Evolutionary conservation across 257 asterid genomes (phyloP).

Genomic region (Sherardia arvensis): DNA sequence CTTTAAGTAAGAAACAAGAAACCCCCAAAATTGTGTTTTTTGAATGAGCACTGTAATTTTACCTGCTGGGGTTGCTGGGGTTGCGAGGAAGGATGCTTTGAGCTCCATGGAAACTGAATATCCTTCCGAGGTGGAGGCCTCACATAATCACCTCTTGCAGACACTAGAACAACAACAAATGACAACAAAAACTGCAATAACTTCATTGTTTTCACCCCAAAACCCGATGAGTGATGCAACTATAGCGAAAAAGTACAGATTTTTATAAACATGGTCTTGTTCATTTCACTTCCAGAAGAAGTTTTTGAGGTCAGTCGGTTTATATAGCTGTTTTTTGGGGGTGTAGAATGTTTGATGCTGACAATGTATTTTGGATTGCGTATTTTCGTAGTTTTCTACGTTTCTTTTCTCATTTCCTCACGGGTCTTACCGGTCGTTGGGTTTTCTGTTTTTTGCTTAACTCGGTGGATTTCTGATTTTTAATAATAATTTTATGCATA

Average conservation of each 20-base stretch:
- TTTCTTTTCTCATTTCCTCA: neutral
- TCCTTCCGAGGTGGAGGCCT: conserved; percentile 62
- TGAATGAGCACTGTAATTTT: neutral
- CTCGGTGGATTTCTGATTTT: neutral
- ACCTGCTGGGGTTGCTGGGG: conserved; percentile 88
- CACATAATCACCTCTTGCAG: conserved; percentile 34
- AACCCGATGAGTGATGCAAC: neutral
- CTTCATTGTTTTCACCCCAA: conserved; percentile 5
- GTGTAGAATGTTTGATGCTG: neutral
- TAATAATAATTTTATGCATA: neutral
- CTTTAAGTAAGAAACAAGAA: neutral
- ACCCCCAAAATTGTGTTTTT: neutral
- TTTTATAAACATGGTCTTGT: neutral
- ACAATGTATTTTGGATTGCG: neutral
- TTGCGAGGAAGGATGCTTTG: conserved; percentile 27
- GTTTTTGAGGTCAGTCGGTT: neutral
- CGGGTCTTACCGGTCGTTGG: neutral
- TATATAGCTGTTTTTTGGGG: neutral
- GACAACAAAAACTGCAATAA: neutral
- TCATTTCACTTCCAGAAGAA: neutral
- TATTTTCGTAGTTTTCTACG: neutral
- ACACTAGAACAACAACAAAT: conserved; percentile 8
- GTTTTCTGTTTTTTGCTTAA: conserved; percentile 4
- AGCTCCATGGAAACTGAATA: conserved; percentile 41
- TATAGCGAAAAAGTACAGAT: neutral